Conservation (phyloP, 1,284 basidiomycete species). For the Ustilago tritici region DNA sequence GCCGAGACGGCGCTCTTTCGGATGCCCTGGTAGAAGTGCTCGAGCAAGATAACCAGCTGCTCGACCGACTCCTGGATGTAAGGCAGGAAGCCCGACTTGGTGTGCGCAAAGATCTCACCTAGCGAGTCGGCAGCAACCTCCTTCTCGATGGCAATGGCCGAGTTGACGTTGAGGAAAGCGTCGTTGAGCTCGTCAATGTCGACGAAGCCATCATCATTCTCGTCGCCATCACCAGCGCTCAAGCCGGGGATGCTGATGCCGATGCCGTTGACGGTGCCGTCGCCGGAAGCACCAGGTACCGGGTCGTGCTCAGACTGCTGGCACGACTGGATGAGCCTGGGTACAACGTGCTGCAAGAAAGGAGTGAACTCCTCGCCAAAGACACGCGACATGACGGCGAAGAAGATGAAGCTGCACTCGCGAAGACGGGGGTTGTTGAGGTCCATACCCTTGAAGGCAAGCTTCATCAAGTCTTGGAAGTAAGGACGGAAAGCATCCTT, state of each 20-base stretch:
- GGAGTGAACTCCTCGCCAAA: conserved; percentile 93
- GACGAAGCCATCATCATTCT: conserved; percentile 71
- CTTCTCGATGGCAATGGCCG: conserved; percentile 97
- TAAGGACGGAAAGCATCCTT: conserved; percentile 93
- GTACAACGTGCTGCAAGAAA: conserved; percentile 88
- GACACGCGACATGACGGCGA: conserved; percentile 95
- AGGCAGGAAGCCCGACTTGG: conserved; percentile 87
- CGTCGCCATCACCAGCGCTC: conserved; percentile 78
- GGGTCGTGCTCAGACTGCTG: conserved; percentile 77
- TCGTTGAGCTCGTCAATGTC: conserved; percentile 83
- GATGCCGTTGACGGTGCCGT: conserved; percentile 71
- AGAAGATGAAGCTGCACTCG: conserved; percentile 98
- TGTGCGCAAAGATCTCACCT: conserved; percentile 87
- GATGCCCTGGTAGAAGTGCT: conserved; percentile 98
- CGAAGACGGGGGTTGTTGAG: conserved; percentile 86
- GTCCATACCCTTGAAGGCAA: conserved; percentile 89
- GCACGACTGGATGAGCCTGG: conserved; percentile 85
- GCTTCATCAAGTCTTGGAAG: conserved; percentile 94
- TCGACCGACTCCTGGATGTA: conserved; percentile 79
- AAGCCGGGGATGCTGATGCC: conserved; percentile 78
- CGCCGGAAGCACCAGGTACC: conserved; percentile 65
- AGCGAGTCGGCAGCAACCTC: conserved; percentile 98
- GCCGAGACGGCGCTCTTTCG: conserved; percentile 92
- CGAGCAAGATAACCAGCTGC: conserved; percentile 83
- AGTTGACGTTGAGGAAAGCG: conserved; percentile 79